These are phyloP conservation scores for Orbilia ellipsospora DNA, from an alignment of 2,329 filamentous ascomycete genomes.

Conservation along the genomic window DNA sequence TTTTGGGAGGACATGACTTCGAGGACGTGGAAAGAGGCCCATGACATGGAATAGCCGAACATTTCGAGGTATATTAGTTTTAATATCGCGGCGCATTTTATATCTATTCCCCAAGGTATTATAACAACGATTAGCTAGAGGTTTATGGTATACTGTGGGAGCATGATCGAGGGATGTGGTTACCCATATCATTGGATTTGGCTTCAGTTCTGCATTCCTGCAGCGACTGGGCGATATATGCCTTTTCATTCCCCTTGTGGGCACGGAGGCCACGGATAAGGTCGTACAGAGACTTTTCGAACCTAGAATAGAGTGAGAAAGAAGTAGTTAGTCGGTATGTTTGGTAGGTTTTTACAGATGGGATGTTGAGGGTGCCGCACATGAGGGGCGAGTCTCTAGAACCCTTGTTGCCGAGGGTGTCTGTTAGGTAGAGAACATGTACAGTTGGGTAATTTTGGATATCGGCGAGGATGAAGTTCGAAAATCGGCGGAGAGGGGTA, in stretches of 20 bases:
- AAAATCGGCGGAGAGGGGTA: neutral
- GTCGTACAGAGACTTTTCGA: constrained; percentile 98
- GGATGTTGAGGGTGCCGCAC: constrained; percentile 2
- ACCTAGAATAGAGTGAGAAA: constrained; percentile 70
- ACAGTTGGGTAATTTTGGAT: constrained; percentile 10
- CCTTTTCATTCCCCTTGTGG: constrained; percentile 93
- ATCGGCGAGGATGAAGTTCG: neutral
- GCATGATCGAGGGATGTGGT: neutral
- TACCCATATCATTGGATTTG: constrained; percentile 90
- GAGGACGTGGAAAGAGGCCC: constrained; percentile 97
- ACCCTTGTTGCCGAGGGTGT: constrained; percentile 30
- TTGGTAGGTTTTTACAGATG: neutral
- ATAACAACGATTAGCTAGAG: neutral
- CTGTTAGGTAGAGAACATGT: constrained; percentile 29
- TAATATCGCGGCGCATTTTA: constrained; percentile 94
- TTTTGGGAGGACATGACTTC: constrained; percentile 98
- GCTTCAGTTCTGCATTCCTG: constrained; percentile 97
- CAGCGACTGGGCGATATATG: constrained; percentile 91
- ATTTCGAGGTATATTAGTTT: constrained; percentile 98
- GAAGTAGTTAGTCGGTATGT: neutral
- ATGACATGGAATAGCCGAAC: constrained; percentile 99
- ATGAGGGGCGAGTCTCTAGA: constrained; percentile 53
- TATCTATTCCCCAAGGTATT: constrained; percentile 68
- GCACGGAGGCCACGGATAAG: constrained; percentile 95
- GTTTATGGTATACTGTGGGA: no score